These are phyloP conservation scores for Gynandropsis gynandra DNA, from an alignment of 345 rosid genomes.

Conservation along the genomic window DNA sequence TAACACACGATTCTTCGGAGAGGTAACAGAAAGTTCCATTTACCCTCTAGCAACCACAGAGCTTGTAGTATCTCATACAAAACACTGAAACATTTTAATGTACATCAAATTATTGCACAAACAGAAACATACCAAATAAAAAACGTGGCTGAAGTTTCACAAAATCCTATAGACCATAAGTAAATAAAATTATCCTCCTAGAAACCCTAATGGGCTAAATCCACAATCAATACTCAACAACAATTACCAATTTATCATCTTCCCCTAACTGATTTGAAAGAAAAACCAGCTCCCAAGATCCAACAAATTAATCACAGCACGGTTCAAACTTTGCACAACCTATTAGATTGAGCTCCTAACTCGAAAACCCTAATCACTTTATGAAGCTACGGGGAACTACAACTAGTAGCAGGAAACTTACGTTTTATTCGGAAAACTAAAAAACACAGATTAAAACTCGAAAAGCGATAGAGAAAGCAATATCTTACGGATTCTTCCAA, in stretches of 20 bases:
- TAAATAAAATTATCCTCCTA: too few relatives aligned
- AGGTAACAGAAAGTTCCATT: conserved; percentile 75
- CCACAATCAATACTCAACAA: conserved; percentile 6
- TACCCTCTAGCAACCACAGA: conserved; percentile 17
- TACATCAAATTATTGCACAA: conserved; percentile 19
- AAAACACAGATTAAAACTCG: conserved; percentile 1
- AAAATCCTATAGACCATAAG: too few relatives aligned
- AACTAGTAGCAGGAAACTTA: conserved; percentile 11
- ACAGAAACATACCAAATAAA: conserved; percentile 7
- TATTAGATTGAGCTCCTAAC: conserved; percentile 8
- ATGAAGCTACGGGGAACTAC: conserved; percentile 1
- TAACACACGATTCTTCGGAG: conserved; percentile 49
- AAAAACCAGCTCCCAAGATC: neutral
- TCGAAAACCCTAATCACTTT: conserved; percentile 3
- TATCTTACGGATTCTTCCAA: conserved; percentile 22
- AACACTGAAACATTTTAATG: conserved; percentile 20
- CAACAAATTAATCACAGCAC: neutral
- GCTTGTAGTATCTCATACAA: conserved; percentile 23
- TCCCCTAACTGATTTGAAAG: neutral
- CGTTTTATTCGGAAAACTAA: conserved; percentile 22
- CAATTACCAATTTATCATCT: neutral
- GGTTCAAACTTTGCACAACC: conserved; percentile 2
- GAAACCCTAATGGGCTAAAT: conserved; percentile 9
- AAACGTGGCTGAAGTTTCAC: too few relatives aligned
- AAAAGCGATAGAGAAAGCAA: neutral